These are phyloP conservation scores for Penicillium robsamsonii DNA, from an alignment of 495 filamentous ascomycete genomes.

Conservation along the genomic window DNA sequence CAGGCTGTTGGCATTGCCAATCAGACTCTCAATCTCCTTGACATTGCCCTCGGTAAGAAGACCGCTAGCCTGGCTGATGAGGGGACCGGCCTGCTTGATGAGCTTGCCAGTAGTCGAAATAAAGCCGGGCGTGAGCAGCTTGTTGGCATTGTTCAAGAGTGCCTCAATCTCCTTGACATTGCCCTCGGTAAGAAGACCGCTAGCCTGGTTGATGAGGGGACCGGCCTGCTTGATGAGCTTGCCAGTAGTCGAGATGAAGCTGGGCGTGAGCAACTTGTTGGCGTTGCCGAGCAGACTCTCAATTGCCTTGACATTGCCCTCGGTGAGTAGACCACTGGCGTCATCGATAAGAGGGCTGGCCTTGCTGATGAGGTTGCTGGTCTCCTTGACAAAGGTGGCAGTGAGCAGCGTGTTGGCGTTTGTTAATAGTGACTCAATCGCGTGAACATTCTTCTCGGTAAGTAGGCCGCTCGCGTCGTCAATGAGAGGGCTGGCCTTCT, in stretches of 20 bases:
- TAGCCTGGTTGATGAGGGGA: constrained; percentile 33
- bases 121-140: constrained; percentile 7
- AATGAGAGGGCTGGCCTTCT: constrained; percentile 36
- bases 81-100: constrained; percentile 36
- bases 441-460: constrained; percentile 38
- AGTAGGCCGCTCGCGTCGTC: constrained; percentile 40
- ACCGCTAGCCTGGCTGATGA: constrained; percentile 32
- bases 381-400: constrained; percentile 39
- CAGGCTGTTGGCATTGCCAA: constrained; percentile 39
- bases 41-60: constrained; percentile 35
- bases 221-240: constrained; percentile 39
- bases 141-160: constrained; percentile 2
- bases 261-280: constrained; percentile 8
- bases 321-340: constrained; percentile 9
- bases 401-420: constrained; percentile 42
- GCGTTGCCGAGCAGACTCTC: background rate
- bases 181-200: constrained; percentile 28
- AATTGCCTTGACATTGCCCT: constrained; percentile 6
- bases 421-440: constrained; percentile 32
- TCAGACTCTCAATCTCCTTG: constrained; percentile 35
- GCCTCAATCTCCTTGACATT: constrained; percentile 7
- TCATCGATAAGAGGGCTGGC: constrained; percentile 31
- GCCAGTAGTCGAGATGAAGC: constrained; percentile 26
- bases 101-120: constrained; percentile 33
- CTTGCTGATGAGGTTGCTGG: constrained; percentile 36